These are phyloP conservation scores for Backusella morwellensis DNA, from an alignment of 192 early-diverging fungal genomes.

Conservation along the genomic window DNA sequence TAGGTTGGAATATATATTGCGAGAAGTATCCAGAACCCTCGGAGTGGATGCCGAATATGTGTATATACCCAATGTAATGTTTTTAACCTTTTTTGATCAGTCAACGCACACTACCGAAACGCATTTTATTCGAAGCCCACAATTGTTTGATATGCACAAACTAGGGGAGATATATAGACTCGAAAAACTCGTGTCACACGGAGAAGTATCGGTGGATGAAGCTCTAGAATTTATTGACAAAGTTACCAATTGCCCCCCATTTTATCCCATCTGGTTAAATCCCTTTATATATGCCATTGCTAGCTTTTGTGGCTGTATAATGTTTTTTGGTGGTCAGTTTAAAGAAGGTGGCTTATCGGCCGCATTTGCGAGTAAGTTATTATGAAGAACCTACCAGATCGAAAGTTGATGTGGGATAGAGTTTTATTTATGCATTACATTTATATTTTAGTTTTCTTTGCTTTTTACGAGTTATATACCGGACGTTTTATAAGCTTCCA, in stretches of 20 bases:
- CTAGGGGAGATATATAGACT: slow-evolving; percentile 61
- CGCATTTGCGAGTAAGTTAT: slow-evolving; percentile 40
- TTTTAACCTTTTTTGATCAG: slow-evolving; percentile 69
- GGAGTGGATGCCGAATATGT: slow-evolving; percentile 65
- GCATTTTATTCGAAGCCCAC: slow-evolving; percentile 58
- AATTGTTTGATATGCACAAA: slow-evolving; percentile 69
- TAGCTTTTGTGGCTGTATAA: slow-evolving; percentile 58
- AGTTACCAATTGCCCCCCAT: slow-evolving; percentile 51
- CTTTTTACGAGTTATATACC: slow-evolving; percentile 49
- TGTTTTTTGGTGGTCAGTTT: slow-evolving; percentile 73
- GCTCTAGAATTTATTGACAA: slow-evolving; percentile 61
- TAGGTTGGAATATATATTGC: slow-evolving; percentile 63
- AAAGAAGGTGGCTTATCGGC: slow-evolving; percentile 58
- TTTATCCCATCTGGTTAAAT: slow-evolving; percentile 60
- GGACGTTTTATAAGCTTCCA: slow-evolving; percentile 47
- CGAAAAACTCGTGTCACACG: slow-evolving; percentile 62
- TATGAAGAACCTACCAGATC: background rate
- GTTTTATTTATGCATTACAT: background rate
- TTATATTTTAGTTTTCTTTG: slow-evolving; percentile 38
- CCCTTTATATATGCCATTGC: slow-evolving; percentile 52
- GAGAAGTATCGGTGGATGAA: slow-evolving; percentile 59
- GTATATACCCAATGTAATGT: slow-evolving; percentile 69
- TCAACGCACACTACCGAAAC: slow-evolving; percentile 75
- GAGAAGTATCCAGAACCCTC: slow-evolving; percentile 57
- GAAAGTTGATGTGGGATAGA: background rate